A percentile compares a stretch with the other conserved stretches of the same genome.
Evolutionary conservation across 768 basidiomycete species (phyloP).

Genomic region (Leccinellum albellum): DNA sequence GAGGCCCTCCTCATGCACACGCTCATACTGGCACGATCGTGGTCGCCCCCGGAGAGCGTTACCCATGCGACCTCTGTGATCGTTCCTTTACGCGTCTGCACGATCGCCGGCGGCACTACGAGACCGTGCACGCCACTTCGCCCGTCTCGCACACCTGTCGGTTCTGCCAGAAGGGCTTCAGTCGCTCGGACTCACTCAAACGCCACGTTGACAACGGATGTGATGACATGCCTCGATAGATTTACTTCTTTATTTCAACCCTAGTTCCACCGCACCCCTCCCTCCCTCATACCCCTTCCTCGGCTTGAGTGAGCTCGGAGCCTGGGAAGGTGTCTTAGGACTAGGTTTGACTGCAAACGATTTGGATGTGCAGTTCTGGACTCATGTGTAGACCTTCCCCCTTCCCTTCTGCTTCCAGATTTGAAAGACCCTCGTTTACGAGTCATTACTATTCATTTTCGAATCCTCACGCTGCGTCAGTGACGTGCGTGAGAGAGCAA

Average conservation of each 20-base stretch:
- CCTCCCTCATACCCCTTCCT: not conserved
- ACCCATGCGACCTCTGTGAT: constrained; percentile 68
- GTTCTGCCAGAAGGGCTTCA: constrained; percentile 75
- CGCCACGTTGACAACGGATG: constrained; percentile 81
- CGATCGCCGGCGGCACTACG: constrained; percentile 78
- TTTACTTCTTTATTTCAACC: not conserved
- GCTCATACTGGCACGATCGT: constrained; percentile 11
- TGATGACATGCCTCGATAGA: constrained; percentile 53
- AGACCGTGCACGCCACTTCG: constrained; percentile 66
- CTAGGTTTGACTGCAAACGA: constrained; percentile 7
- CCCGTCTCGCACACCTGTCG: constrained; percentile 68
- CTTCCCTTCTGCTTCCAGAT: constrained; percentile 2
- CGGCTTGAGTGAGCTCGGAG: constrained; percentile 8
- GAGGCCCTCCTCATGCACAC: constrained; percentile 1
- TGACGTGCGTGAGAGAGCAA: not conserved
- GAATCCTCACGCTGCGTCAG: constrained; percentile 5
- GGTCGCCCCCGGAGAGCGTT: constrained; percentile 49
- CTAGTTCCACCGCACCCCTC: not conserved
- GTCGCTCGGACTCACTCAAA: constrained; percentile 76
- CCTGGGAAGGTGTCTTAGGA: constrained; percentile 14
- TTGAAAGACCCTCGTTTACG: constrained; percentile 14
- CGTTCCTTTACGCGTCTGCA: constrained; percentile 79
- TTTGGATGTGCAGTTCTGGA: constrained; percentile 13
- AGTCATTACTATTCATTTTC: constrained; percentile 16
- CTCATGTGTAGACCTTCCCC: constrained; percentile 1